phyloP scores from a whole-genome alignment of 768 basidiomycete species.

The Pleurotus eryngii region DNA sequence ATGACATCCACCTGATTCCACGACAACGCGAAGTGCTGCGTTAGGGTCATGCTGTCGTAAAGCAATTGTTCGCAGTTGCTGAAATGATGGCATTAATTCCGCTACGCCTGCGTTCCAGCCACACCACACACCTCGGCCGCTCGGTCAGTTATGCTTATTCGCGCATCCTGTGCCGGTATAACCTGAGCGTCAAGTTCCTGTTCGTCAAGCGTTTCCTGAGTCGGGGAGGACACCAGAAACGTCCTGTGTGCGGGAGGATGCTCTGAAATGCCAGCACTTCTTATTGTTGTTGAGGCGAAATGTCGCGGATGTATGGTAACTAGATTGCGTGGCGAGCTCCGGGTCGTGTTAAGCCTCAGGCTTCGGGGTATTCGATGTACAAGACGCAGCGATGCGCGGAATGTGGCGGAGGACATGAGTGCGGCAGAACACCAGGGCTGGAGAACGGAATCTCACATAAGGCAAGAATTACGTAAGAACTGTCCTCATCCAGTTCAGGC shows the following conservation, averaged over 20 bases:
- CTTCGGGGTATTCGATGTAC: not conserved
- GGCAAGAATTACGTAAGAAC: not conserved
- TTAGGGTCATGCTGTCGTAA: constrained; percentile 56
- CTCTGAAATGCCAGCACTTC: constrained; percentile 2
- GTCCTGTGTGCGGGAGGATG: constrained; percentile 47
- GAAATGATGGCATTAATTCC: constrained; percentile 5
- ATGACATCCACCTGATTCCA: constrained; percentile 95
- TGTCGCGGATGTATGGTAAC: not conserved
- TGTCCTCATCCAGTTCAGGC: too few relatives aligned
- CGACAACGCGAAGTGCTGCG: constrained; percentile 74
- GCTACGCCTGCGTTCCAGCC: not conserved
- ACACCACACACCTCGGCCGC: constrained; percentile 62
- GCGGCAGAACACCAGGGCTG: not conserved
- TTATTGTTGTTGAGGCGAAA: not conserved
- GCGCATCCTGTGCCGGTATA: constrained; percentile 48
- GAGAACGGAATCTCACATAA: not conserved
- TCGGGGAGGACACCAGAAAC: constrained; percentile 47
- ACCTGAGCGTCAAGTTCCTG: constrained; percentile 66
- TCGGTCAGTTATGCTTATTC: constrained; percentile 62
- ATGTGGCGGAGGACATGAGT: not conserved
- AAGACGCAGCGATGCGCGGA: not conserved
- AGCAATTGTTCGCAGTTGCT: constrained; percentile 81
- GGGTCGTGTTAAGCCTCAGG: not conserved
- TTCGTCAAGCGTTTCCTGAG: constrained; percentile 48
- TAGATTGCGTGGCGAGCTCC: not conserved